Base-by-base conservation (phyloP, 139 green algal species). In the Volvox reticuliferus region DNA sequence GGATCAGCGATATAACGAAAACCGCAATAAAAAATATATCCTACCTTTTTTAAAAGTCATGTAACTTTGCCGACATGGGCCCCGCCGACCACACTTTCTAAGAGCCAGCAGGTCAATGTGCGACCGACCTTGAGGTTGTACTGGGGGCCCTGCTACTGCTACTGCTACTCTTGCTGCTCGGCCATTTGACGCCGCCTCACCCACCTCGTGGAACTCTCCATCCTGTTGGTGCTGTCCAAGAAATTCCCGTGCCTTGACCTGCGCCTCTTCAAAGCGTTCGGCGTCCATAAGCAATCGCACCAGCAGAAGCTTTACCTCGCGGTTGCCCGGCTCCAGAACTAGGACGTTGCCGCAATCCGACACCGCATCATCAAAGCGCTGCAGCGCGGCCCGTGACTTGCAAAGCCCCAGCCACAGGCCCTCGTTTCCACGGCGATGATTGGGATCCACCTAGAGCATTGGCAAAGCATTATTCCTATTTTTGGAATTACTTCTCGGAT, bases 351-450 rank as follows among this genome's bases (percentile, higher is more conserved):
- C 26, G 75, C 82, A 94, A 2, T 88, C 89, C 79, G 92, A 84
- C 12, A 68, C 13, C 0, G 88, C 89, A 0, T 5, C 1, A 19
- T 86, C 67, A 16, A 62, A 26, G 32, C 61, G 87, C 9, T 65
- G n/a, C 87, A 93, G 67, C n/a, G 68, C 37, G 33, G 68, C 44
- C 68, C 93, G 80, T 0, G 88, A 80, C 24, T 83, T 78, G 63
- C 90, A 91, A 63, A 95, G 81, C 26, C 93, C 94, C 28, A 93
- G 65, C 94, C 93, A 95, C 80, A 95, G 88, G 2, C 19, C 91
- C 37, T 86, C 80, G 36, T 95, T 96, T 61, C 92, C 90, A 20
- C 68, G 28, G 2, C 81, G 62, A 76, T 94, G 91, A 1, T 91
- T 37, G 6, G 55, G 78, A 80, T 95, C 93, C 68, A 95, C 83